Evolutionary conservation across 2,329 filamentous ascomycete genomes (phyloP).

Genomic region (Septoria petroselini): DNA sequence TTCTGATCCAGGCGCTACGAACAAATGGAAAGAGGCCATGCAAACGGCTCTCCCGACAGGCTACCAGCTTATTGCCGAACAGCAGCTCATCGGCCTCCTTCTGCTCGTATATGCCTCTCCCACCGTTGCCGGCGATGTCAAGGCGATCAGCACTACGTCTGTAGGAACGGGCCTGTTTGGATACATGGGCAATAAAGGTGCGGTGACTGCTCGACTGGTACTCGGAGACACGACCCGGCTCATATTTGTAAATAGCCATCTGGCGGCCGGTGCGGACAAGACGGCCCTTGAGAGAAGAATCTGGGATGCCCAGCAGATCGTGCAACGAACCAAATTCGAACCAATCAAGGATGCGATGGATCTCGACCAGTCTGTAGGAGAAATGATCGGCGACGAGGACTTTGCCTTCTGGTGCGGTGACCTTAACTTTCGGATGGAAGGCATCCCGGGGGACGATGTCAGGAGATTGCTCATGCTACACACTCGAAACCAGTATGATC

Average conservation of each 20-base stretch:
- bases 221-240: conserved; percentile 86
- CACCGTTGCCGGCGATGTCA: conserved; percentile 68
- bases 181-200: conserved; percentile 95
- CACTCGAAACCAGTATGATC: conserved; percentile 71
- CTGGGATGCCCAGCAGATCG: conserved; percentile 83
- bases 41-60: conserved; percentile 70
- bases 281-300: conserved; percentile 75
- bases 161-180: conserved; percentile 88
- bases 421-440: conserved; percentile 88
- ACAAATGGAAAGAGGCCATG: conserved; percentile 77
- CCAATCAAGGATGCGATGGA: conserved; percentile 66
- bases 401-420: conserved; percentile 97
- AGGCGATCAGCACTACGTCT: conserved; percentile 74
- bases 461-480: conserved; percentile 79
- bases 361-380: conserved; percentile 55
- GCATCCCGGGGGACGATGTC: conserved; percentile 86
- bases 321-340: conserved; percentile 72
- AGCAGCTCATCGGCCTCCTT: conserved; percentile 82
- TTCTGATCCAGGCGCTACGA: conserved; percentile 66
- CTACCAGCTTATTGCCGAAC: conserved; percentile 72
- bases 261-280: conserved; percentile 81
- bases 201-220: conserved; percentile 74
- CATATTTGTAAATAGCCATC: conserved; percentile 86
- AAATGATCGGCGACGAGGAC: conserved; percentile 81
- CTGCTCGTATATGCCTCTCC: conserved; percentile 83